Evolutionary conservation across 371 early-diverging fungal species (phyloP), one percentile per base, ranked within the genome.

Genomic region (Mortierella sp.): DNA sequence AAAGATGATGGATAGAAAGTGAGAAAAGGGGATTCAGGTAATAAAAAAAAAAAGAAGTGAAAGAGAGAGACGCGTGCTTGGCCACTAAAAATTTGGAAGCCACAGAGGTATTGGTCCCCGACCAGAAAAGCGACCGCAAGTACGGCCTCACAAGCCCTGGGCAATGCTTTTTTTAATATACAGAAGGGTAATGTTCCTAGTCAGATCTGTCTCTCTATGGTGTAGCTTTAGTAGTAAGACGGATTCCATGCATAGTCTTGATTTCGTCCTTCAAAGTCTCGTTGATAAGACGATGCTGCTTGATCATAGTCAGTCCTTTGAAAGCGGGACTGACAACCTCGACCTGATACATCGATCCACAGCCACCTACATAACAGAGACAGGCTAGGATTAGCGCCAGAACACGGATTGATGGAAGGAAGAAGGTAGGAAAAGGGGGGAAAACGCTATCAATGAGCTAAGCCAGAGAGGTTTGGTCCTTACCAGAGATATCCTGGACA

Each of bases 311-410:
- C 51, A 89, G 72, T 18, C 93, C 93, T 76, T 90, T 87, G 84
- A 97, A 97, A 57, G 85, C 74, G 18, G 86, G 82, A 52, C 94
- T 88, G 29, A 92, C 89, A 72, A 97, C 92, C 70, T 94, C 92
- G 57, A 97, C 92, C 26, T 91, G 91, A 72, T 96, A 97, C 96
- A 96, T 96, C 44, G 95, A 93, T 25, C 98, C 98, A 80, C 98
- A 97, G 25, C 98, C 98, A 57, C 96, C 94, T 91, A 52, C 15
- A 12, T 45, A 43, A n/a, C n/a, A 44, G 19, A 25, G n/a, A 37
- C 12, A 1, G 26, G 7, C 5, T 58, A 52, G 7, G 30, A 48
- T 23, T 19, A 64, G 12, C 16, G 44, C 44, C 19, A 14, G 23
- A 12, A 55, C 19, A 65, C n/a, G 18, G 7, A 25, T 21, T 0